Evolutionary conservation across 495 filamentous ascomycete species (phyloP).

Genomic region (Lophiostoma macrostomum): DNA sequence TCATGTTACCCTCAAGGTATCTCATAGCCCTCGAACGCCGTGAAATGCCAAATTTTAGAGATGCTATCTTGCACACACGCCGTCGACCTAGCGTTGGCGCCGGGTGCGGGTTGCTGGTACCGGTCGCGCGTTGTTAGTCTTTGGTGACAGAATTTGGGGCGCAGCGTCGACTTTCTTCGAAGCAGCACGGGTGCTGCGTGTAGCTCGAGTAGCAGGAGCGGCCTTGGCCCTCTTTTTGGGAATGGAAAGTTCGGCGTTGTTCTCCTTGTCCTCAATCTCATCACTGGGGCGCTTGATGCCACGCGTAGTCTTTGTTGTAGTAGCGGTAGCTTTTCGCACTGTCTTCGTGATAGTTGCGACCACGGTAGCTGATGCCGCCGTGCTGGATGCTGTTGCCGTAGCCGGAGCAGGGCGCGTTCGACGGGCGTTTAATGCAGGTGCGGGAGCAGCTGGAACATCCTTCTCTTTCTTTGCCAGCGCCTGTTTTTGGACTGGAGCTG

Average conservation of each 20-base stretch:
- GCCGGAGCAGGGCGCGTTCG: constrained; percentile 23
- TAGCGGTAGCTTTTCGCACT: constrained; percentile 29
- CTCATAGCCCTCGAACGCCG: too few species aligned
- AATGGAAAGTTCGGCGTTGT: constrained; percentile 52
- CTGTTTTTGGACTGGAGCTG: constrained; percentile 18
- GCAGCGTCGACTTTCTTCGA: constrained; percentile 35
- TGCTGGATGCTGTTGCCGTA: constrained; percentile 27
- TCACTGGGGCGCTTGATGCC: constrained; percentile 62
- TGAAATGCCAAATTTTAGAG: too few species aligned
- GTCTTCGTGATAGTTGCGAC: background rate
- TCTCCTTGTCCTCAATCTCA: constrained; percentile 72
- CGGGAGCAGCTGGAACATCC: background rate
- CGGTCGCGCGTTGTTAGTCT: constrained; percentile 55
- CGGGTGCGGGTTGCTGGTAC: constrained; percentile 2
- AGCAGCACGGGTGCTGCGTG: constrained; percentile 6
- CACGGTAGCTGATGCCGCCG: constrained; percentile 20
- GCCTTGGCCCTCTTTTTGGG: constrained; percentile 57
- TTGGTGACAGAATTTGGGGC: constrained; percentile 69
- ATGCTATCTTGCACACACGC: background rate
- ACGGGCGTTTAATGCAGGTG: constrained; percentile 31
- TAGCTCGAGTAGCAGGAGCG: constrained; percentile 24
- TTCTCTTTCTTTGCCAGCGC: background rate
- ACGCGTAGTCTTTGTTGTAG: constrained; percentile 32
- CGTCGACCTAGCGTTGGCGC: background rate
- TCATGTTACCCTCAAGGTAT: too few species aligned